These are phyloP conservation scores for Scheffersomyces titani DNA, from an alignment of 1,139 yeast species.

Conservation along the genomic window DNA sequence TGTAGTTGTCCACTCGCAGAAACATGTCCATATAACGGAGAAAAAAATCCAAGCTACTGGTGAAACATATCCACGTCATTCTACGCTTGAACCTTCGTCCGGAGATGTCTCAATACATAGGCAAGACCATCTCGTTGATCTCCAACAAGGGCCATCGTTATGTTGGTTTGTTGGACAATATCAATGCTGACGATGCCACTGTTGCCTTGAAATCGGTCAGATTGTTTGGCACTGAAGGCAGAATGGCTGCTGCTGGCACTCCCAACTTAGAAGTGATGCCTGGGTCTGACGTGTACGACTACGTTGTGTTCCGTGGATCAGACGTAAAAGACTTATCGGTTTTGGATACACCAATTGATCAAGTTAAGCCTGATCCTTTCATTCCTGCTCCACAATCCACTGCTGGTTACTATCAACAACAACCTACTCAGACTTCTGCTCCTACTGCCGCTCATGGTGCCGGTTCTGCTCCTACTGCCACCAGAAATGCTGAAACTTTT, in stretches of 20 bases:
- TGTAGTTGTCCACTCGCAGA: background rate
- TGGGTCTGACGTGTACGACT: constrained; percentile 69
- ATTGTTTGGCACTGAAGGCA: constrained; percentile 91
- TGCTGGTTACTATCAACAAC: constrained; percentile 15
- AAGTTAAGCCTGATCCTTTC: constrained; percentile 44
- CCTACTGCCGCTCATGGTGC: constrained; percentile 16
- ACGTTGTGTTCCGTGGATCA: constrained; percentile 85
- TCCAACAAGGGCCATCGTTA: constrained; percentile 87
- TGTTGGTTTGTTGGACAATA: constrained; percentile 82
- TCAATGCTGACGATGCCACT: constrained; percentile 90
- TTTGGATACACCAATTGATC: constrained; percentile 64
- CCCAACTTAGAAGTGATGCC: constrained; percentile 76
- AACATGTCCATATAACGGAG: background rate
- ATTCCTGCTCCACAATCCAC: constrained; percentile 11
- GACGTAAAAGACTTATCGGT: constrained; percentile 91
- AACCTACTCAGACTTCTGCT: constrained; percentile 13
- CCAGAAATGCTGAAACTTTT: constrained; percentile 20
- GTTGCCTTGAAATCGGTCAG: constrained; percentile 83
- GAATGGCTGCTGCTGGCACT: constrained; percentile 60
- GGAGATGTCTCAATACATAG: constrained; percentile 82
- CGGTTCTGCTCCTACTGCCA: constrained; percentile 12
- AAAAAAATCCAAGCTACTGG: background rate
- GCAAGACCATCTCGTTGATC: constrained; percentile 86
- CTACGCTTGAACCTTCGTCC: background rate
- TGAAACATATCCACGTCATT: background rate